These are phyloP conservation scores for Lactifluus subvellereus DNA, from an alignment of 768 basidiomycete species.

Conservation along the genomic window DNA sequence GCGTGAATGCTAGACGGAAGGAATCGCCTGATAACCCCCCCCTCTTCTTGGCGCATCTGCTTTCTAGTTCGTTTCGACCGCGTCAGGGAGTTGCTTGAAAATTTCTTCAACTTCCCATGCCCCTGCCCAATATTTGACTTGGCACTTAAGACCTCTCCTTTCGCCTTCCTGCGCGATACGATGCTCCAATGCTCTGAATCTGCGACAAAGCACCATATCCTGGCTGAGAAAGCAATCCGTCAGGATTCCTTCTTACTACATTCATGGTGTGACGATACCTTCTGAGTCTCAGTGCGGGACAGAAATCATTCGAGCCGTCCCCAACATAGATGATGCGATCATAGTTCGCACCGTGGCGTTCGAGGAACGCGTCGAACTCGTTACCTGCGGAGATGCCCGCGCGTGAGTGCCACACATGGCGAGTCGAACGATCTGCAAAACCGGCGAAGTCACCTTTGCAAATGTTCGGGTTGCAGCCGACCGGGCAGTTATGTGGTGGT, in stretches of 20 bases:
- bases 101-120: constrained; percentile 96
- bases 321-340: constrained; percentile 87
- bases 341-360: constrained; percentile 50
- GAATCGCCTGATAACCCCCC: background rate
- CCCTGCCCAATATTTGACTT: constrained; percentile 82
- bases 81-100: constrained; percentile 34
- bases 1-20: constrained; percentile 5
- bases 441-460: constrained; percentile 58
- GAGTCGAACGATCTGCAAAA: background rate
- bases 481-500: constrained; percentile 73
- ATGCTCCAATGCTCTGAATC: constrained; percentile 67
- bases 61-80: constrained; percentile 1
- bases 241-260: background rate
- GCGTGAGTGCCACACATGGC: background rate
- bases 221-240: constrained; percentile 43
- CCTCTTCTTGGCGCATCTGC: too few species aligned
- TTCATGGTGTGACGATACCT: constrained; percentile 39
- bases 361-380: constrained; percentile 78
- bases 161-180: constrained; percentile 71
- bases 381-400: constrained; percentile 50
- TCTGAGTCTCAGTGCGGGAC: constrained; percentile 78
- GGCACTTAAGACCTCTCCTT: constrained; percentile 56
- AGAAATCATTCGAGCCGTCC: constrained; percentile 94
- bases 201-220: constrained; percentile 79
- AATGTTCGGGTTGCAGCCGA: constrained; percentile 96